Conservation (phyloP, 192 early-diverging fungal genomes). For the Backusella psychrophila region DNA sequence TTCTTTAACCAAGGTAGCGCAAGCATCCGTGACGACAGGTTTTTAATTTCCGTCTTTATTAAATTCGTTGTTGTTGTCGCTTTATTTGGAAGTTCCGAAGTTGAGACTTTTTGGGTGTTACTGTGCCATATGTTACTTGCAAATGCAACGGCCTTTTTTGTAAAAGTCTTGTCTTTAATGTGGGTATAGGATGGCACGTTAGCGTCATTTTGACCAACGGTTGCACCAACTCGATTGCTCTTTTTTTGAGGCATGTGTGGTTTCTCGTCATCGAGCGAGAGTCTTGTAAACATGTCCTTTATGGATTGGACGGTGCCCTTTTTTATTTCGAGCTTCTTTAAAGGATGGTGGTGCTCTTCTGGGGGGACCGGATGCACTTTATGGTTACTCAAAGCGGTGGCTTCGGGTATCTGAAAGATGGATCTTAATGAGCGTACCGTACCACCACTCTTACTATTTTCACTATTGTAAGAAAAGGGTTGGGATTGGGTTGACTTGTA, state of each 20-base stretch:
- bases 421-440: slow-evolving; percentile 13
- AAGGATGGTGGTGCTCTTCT: not conserved
- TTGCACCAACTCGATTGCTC: not conserved
- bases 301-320: not conserved
- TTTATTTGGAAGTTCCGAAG: not conserved
- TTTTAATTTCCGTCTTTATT: slow-evolving; percentile 4
- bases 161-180: not conserved
- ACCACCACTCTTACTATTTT: not conserved
- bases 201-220: not conserved
- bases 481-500: not conserved
- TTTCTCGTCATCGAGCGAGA: not conserved
- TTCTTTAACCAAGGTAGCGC: not conserved
- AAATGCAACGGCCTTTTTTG: not conserved
- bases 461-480: not conserved
- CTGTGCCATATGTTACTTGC: not conserved
- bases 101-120: no score
- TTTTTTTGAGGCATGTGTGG: not conserved
- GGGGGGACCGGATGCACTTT: not conserved
- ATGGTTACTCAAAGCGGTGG: not conserved
- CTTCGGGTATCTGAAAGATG: not conserved
- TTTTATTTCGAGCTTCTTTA: not conserved
- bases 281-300: not conserved
- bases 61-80: not conserved
- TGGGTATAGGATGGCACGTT: not conserved
- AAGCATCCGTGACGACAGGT: not conserved